Percentiles rank a stretch among this genome's conserved stretches.
Conservation (phyloP, 163 green algal species). For the Chlorella variabilis region DNA sequence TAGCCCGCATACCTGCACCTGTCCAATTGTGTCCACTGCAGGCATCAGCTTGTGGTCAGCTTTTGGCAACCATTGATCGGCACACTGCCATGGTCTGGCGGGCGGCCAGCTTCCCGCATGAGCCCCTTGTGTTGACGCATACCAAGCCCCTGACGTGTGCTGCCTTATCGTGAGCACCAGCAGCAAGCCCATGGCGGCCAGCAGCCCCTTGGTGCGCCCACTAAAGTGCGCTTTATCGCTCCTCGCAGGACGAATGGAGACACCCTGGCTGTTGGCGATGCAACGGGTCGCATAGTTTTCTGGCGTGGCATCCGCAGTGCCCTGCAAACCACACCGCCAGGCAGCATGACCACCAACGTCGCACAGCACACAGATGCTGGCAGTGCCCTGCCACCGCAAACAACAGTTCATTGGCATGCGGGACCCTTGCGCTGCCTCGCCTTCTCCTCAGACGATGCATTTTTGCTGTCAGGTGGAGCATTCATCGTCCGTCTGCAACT, state of each 20-base stretch:
- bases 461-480: constrained; percentile 74
- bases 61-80: constrained; percentile 63
- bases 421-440: constrained; percentile 67
- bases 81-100: constrained; percentile 74
- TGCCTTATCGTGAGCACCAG: constrained; percentile 40
- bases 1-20: no score
- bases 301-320: constrained; percentile 46
- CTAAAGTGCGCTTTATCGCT: no score
- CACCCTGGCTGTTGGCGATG: constrained; percentile 62
- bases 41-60: constrained; percentile 11
- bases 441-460: constrained; percentile 76
- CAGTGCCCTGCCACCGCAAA: constrained; percentile 21
- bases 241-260: constrained; percentile 8
- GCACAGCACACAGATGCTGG: neutral
- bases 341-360: neutral
- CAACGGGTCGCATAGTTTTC: constrained; percentile 54
- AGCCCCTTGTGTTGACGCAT: constrained; percentile 70
- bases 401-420: constrained; percentile 89
- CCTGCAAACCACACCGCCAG: neutral
- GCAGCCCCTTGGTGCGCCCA: neutral
- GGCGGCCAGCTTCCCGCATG: constrained; percentile 6
- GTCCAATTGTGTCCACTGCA: neutral
- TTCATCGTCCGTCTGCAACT: no score
- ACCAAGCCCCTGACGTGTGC: constrained; percentile 73
- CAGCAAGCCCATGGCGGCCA: neutral